phyloP scores from a whole-genome alignment of 768 basidiomycete species.

The Pholiota conissans region DNA sequence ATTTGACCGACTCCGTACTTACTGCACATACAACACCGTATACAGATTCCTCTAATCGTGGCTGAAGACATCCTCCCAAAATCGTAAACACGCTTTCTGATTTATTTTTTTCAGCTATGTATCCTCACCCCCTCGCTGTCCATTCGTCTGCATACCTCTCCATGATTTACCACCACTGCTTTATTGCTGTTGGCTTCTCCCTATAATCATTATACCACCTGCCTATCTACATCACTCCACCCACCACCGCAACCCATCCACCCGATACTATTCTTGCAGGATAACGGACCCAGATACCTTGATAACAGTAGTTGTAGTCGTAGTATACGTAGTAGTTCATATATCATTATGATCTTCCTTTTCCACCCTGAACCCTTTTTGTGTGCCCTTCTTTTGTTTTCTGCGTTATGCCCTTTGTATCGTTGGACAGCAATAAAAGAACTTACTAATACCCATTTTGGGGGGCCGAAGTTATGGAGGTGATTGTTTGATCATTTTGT shows the following conservation, averaged over 20 bases:
- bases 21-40: not conserved
- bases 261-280: not conserved
- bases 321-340: constrained; percentile 1
- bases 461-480: too few species aligned
- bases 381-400: not conserved
- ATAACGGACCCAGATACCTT: not conserved
- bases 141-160: not conserved
- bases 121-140: not conserved
- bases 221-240: not conserved
- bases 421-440: not conserved
- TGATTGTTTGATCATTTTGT: too few species aligned
- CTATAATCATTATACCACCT: constrained; percentile 1
- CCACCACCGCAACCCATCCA: not conserved
- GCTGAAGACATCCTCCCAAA: not conserved
- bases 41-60: not conserved
- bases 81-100: not conserved
- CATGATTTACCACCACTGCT: not conserved
- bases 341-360: constrained; percentile 7
- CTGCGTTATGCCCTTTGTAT: not conserved
- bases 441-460: too few species aligned
- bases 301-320: constrained; percentile 8
- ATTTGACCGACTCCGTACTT: not conserved
- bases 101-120: not conserved
- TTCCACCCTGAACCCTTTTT: too few species aligned
- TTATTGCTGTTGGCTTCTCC: not conserved